Base-by-base conservation (phyloP, 352 stramenopile genomes). In the Pythium folliculosum region DNA sequence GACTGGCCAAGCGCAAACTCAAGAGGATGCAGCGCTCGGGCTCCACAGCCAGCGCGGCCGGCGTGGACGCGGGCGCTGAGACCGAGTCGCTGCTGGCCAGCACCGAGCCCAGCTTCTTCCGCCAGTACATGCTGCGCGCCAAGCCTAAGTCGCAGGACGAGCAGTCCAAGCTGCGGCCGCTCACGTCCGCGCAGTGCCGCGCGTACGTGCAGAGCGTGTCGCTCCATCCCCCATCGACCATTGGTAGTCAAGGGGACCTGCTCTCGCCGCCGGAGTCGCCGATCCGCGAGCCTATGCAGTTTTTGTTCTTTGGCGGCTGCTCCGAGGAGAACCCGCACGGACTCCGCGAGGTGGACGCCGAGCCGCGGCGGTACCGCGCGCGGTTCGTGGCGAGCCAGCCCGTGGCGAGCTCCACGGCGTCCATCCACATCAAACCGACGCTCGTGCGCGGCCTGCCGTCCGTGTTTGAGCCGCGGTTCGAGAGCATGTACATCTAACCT, bases 261-360 rank as follows among this genome's bases (percentile, higher is more conserved):
- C 21, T 38, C 4, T 45, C 51, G 5, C 12, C 51, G 17, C 27
- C 51, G 4, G 62, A 60, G 3, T 54, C 58, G 21, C 25, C 52
- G 1, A 13, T n/a, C 8, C 37, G 21, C 1, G 56, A 63, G 16
- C 76, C 63, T 0, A 81, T 85, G 55, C 70, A 88, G 55, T 90
- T 90, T 54, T 65, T 90, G 7, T 88, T 90, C 67, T 90, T 86
- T 62, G 62, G 60, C 0, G 77, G 81, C 1, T 75, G 67, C 30
- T 62, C 77, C 1, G 76, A 88, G 7, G 68, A 82, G 55, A 77
- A 69, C 63, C 56, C 43, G 10, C 49, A 71, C 49, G 27, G 43
- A 5, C n/a, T 75, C 25, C 51, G 54, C 19, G 67, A 79, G 12
- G 58, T 82, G 17, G 77, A 84, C 27, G 47, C 76, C 8, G 70